Base-by-base conservation (phyloP, 768 basidiomycete species). In the Lentinula boryana region DNA sequence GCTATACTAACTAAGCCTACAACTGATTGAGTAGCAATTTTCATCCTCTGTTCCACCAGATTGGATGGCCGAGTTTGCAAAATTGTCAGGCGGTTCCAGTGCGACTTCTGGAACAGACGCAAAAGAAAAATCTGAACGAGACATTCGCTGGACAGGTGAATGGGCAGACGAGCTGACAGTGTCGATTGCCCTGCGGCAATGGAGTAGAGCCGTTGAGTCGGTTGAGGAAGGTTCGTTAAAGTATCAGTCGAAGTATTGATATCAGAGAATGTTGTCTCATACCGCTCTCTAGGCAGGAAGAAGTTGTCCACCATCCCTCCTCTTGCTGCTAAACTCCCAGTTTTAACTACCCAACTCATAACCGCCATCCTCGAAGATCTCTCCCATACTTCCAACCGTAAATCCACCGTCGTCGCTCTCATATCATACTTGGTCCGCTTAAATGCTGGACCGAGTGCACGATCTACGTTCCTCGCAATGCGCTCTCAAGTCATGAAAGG, bases 91-190 rank as follows among this genome's bases (percentile, higher is more conserved):
- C 8, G 70, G 41, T 63, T 69, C 71, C 51, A 43, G 23, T 31
- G 15, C 9, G 2, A 23, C 18, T 21, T 71, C 78, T n/a, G 78
- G 78, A 13, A 70, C 78, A 5, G 78, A 76, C 61, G 83, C 83
- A 15, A 89, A 88, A 69, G 88, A 88, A 62, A 88, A 91, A 68
- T 80, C 81, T 0, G 93, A 95, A 64, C 81, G 85, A 53, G 94
- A 97, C 71, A 77, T 86, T 1, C 84, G 88, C n/a, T 97, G 89
- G 85, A 83, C 91, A 10, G 86, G 88, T 49, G 95, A 98, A 58
- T 96, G 92, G 78, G 86, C 90, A 4, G 97, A 99, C 68, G 87
- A 95, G 48, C 74, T 98, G 23, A 91, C 91, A 0, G 94, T 98
- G 4, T 86, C 94, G 0, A 95, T 98, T 60, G 90, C 95, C 1